phyloP scores from a whole-genome alignment of 192 early-diverging fungal species.

The Coemansia reversa region DNA sequence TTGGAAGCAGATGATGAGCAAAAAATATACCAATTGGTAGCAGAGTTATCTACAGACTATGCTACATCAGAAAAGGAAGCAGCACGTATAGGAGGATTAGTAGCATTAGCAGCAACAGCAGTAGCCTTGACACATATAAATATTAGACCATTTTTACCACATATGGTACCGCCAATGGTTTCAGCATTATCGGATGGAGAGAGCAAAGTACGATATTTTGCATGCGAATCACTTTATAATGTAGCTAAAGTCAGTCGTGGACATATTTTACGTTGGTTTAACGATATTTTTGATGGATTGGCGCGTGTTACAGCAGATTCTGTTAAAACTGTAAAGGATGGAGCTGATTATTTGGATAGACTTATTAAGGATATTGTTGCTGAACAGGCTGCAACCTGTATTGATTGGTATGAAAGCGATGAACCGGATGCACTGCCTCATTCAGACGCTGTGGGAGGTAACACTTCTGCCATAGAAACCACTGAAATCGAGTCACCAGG shows the following conservation, averaged over 20 bases:
- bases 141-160: conserved; percentile 64
- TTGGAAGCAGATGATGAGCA: conserved; percentile 56
- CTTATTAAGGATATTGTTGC: conserved; percentile 97
- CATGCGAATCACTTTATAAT: conserved; percentile 98
- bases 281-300: conserved; percentile 96
- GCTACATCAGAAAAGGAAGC: conserved; percentile 84
- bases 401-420: conserved; percentile 47
- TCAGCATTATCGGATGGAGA: conserved; percentile 92
- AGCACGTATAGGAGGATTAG: conserved; percentile 89
- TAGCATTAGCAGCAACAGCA: conserved; percentile 83
- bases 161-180: conserved; percentile 91
- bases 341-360: conserved; percentile 89
- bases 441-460: background rate
- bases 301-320: conserved; percentile 84
- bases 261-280: conserved; percentile 87
- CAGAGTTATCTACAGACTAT: conserved; percentile 81
- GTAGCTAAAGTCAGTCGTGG: conserved; percentile 93
- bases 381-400: conserved; percentile 79
- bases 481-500: background rate
- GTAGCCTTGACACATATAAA: conserved; percentile 82
- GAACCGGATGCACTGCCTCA: conserved; percentile 4
- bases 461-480: background rate
- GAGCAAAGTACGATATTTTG: conserved; percentile 93
- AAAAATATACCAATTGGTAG: conserved; percentile 70
- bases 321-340: conserved; percentile 90